phyloP scores from a whole-genome alignment of 2,329 filamentous ascomycete species.

The Talaromyces sp. region DNA sequence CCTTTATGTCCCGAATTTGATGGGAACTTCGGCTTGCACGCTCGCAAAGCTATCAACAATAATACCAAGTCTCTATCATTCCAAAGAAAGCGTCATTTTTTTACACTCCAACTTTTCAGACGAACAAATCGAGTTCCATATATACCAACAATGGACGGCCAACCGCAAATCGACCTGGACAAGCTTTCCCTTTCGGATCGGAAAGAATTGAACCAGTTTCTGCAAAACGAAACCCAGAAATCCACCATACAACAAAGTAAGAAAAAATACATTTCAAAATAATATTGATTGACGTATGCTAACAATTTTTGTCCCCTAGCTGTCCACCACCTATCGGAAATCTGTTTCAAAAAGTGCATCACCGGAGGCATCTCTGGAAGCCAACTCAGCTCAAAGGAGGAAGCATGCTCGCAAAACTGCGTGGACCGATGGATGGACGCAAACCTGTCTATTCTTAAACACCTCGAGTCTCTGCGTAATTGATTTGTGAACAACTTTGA shows the following conservation, averaged over 20 bases:
- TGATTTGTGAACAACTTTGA: neutral
- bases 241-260: slow-evolving; percentile 53
- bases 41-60: neutral
- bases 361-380: slow-evolving; percentile 66
- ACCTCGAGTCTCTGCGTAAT: slow-evolving; percentile 64
- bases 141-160: slow-evolving; percentile 30
- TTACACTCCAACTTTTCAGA: neutral
- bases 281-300: neutral
- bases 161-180: slow-evolving; percentile 56
- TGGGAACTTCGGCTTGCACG: neutral
- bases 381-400: slow-evolving; percentile 71
- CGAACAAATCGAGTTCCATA: neutral
- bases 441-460: slow-evolving; percentile 77
- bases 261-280: slow-evolving; percentile 12
- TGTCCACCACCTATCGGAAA: slow-evolving; percentile 65
- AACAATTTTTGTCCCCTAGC: slow-evolving; percentile 34
- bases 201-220: slow-evolving; percentile 79
- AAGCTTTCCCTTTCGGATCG: slow-evolving; percentile 78
- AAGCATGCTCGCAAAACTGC: slow-evolving; percentile 83
- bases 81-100: neutral
- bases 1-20: slow-evolving; percentile 12
- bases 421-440: slow-evolving; percentile 91
- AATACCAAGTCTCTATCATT: neutral
- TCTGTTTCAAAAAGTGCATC: slow-evolving; percentile 95
- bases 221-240: slow-evolving; percentile 80